phyloP scores from a whole-genome alignment of 495 filamentous ascomycete species.

The Chaetomium fimeti region DNA sequence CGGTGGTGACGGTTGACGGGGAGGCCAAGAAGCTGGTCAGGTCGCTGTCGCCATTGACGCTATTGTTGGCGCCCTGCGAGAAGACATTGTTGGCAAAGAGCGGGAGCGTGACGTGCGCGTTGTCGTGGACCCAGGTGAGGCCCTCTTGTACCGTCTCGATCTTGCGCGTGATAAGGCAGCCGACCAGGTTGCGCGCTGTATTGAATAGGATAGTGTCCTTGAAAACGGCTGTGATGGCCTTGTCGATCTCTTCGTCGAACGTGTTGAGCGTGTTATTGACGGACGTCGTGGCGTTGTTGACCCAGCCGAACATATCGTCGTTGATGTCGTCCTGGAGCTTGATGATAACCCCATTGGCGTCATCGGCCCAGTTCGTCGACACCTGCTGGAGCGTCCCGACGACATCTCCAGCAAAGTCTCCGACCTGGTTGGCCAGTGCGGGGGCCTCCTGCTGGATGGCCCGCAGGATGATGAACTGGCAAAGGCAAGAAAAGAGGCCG shows the following conservation, averaged over 20 bases:
- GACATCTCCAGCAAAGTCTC: slow-evolving; percentile 77
- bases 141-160: slow-evolving; percentile 73
- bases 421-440: slow-evolving; percentile 70
- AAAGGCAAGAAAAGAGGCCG: slow-evolving; percentile 79
- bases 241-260: slow-evolving; percentile 71
- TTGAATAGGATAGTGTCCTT: slow-evolving; percentile 71
- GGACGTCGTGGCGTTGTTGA: slow-evolving; percentile 72
- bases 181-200: slow-evolving; percentile 68
- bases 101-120: slow-evolving; percentile 83
- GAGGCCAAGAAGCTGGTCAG: slow-evolving; percentile 73
- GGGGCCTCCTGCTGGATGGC: slow-evolving; percentile 74
- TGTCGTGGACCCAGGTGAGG: slow-evolving; percentile 82
- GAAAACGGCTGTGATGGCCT: slow-evolving; percentile 72
- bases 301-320: slow-evolving; percentile 81
- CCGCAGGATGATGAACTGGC: slow-evolving; percentile 76
- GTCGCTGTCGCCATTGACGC: slow-evolving; percentile 55
- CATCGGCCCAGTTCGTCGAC: slow-evolving; percentile 71
- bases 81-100: slow-evolving; percentile 76
- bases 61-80: slow-evolving; percentile 69
- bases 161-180: slow-evolving; percentile 76
- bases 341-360: slow-evolving; percentile 70
- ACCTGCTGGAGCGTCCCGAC: slow-evolving; percentile 68
- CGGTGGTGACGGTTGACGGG: slow-evolving; percentile 63
- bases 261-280: slow-evolving; percentile 83
- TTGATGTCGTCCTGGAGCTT: slow-evolving; percentile 73